Evolutionary conservation across 176 grass and related monocot genomes (phyloP).

Genomic region (Ampelocalamus luodianensis): DNA sequence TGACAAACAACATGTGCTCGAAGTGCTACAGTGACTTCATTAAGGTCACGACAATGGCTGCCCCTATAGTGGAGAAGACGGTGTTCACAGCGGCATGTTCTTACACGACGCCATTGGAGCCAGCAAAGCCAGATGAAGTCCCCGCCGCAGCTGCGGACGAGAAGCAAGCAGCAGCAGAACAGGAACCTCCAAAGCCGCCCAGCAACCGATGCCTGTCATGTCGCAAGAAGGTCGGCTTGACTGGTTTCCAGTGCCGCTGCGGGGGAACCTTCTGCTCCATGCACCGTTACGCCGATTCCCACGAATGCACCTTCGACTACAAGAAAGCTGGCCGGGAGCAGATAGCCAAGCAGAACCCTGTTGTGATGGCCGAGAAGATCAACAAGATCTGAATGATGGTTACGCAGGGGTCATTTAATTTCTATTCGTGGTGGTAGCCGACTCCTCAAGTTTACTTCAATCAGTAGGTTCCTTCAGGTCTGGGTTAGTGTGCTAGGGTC

Average conservation of each 20-base stretch:
- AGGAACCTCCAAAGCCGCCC: constrained; percentile 58
- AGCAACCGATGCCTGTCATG: constrained; percentile 72
- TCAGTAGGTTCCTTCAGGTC: constrained; percentile 45
- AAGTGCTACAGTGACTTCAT: constrained; percentile 71
- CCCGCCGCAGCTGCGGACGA: not conserved
- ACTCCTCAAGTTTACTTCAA: constrained; percentile 41
- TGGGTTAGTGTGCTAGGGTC: constrained; percentile 45
- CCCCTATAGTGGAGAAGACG: constrained; percentile 53
- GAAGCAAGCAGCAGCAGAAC: constrained; percentile 33
- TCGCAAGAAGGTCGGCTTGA: constrained; percentile 69
- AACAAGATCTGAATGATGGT: constrained; percentile 63
- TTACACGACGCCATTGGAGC: constrained; percentile 6
- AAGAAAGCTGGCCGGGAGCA: constrained; percentile 64
- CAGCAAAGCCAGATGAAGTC: constrained; percentile 24
- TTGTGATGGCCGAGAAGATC: constrained; percentile 78
- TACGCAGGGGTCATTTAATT: not conserved
- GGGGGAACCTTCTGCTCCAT: constrained; percentile 65
- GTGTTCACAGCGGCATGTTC: constrained; percentile 40
- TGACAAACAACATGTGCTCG: constrained; percentile 77
- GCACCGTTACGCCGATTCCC: constrained; percentile 64
- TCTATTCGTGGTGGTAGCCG: too few species aligned
- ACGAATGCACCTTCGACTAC: constrained; percentile 83
- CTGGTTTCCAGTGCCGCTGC: constrained; percentile 76
- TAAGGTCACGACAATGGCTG: constrained; percentile 36
- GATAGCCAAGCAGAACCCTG: constrained; percentile 75